Evolutionary conservation across 306 rosid genomes (phyloP).

Genomic region (Casuarina equisetifolia): DNA sequence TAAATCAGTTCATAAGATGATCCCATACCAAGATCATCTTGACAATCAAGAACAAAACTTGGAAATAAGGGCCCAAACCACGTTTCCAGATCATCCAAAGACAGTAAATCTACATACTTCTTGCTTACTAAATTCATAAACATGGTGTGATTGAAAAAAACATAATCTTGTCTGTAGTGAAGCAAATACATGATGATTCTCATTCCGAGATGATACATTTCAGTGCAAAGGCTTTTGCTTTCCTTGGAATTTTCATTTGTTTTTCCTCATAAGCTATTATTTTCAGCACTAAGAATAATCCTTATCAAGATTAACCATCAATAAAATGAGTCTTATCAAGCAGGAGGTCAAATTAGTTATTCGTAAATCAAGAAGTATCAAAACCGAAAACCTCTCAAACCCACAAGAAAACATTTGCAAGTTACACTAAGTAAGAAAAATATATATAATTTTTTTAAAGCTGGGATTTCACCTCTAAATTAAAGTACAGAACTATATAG

Average conservation of each 20-base stretch:
- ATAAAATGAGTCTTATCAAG: not conserved
- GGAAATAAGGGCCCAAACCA: not conserved
- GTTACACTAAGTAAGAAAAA: not conserved
- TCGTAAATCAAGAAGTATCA: not conserved
- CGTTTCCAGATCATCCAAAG: not conserved
- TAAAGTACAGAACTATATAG: not conserved
- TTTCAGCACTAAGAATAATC: not conserved
- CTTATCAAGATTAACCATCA: not conserved
- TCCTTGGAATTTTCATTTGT: not conserved
- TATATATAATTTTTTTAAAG: not conserved
- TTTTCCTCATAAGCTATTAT: not conserved
- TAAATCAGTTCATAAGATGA: not conserved
- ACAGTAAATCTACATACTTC: not conserved
- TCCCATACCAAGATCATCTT: not conserved
- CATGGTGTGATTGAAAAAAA: not conserved
- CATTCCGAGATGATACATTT: not conserved
- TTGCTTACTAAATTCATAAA: not conserved
- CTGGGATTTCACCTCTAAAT: not conserved
- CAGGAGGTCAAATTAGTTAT: not conserved
- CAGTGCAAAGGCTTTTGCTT: not conserved
- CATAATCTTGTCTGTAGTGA: not conserved
- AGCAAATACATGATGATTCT: not conserved
- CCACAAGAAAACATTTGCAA: not conserved
- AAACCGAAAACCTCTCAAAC: not conserved
- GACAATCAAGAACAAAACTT: not conserved